These are phyloP conservation scores for Trypanosoma rangeli DNA, from an alignment of 208 protist species.

Conservation along the genomic window DNA sequence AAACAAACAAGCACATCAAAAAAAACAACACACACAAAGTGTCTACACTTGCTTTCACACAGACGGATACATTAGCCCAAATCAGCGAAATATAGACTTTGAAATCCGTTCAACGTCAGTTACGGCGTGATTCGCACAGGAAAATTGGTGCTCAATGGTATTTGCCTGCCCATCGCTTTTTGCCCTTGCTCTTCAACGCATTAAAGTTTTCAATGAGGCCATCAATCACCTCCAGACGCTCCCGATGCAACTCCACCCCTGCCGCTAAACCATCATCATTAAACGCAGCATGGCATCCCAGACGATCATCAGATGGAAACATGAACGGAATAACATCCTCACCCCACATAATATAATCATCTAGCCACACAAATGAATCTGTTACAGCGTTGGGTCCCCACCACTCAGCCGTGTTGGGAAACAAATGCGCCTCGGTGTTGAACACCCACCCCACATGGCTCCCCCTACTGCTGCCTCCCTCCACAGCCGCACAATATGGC, in stretches of 20 bases:
- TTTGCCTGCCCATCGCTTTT: neutral
- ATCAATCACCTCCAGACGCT: constrained; percentile 15
- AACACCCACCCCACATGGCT: constrained; percentile 43
- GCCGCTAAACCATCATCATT: neutral
- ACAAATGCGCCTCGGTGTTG: constrained; percentile 69
- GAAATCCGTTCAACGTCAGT: constrained; percentile 28
- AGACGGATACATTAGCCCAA: constrained; percentile 3
- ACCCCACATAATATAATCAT: constrained; percentile 1
- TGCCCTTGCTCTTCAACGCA: neutral
- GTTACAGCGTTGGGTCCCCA: constrained; percentile 14
- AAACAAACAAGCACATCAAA: constrained; percentile 9
- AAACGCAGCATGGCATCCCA: neutral
- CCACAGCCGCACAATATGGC: neutral
- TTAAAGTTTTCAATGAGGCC: constrained; percentile 9
- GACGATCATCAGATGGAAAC: neutral
- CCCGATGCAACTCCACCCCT: neutral
- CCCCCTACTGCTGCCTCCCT: neutral
- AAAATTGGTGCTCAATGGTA: constrained; percentile 17
- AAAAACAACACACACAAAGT: constrained; percentile 7
- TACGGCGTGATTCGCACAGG: constrained; percentile 29
- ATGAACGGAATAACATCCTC: neutral
- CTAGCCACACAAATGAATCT: neutral
- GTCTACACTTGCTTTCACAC: too few relatives aligned
- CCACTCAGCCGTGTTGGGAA: constrained; percentile 47
- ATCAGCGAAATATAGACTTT: constrained; percentile 23